Percentiles rank a stretch among this genome's conserved stretches.
phyloP scores from a whole-genome alignment of 2,329 filamentous ascomycete species.

The Cercospora sp. region DNA sequence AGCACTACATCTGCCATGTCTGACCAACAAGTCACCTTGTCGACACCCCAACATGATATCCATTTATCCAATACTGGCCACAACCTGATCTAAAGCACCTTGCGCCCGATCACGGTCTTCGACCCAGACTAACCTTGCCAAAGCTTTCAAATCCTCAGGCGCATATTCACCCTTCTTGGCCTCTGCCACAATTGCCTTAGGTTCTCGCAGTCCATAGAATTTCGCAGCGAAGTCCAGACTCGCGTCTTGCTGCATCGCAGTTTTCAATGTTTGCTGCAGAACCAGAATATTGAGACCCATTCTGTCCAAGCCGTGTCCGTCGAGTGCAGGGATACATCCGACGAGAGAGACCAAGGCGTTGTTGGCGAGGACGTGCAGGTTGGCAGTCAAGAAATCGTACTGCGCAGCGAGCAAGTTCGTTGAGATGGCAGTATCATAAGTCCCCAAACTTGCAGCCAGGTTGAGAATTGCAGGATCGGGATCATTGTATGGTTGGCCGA shows the following conservation, averaged over 20 bases:
- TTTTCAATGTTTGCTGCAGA: conserved; percentile 94
- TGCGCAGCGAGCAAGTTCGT: conserved; percentile 71
- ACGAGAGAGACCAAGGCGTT: conserved; percentile 69
- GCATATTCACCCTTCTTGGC: conserved; percentile 36
- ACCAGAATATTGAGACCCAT: conserved; percentile 95
- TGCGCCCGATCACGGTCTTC: conserved; percentile 28
- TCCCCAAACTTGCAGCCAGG: conserved; percentile 80
- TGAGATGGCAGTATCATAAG: conserved; percentile 79
- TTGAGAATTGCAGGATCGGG: conserved; percentile 78
- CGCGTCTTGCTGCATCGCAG: conserved; percentile 70
- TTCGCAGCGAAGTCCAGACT: conserved; percentile 62
- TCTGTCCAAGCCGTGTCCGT: conserved; percentile 75
- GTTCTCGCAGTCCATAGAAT: conserved; percentile 68
- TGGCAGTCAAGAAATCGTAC: conserved; percentile 68
- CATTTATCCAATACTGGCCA: conserved; percentile 25
- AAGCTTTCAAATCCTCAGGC: conserved; percentile 43
- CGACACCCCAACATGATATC: neutral
- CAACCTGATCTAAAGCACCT: conserved; percentile 26
- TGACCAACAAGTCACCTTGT: neutral
- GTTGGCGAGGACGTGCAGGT: conserved; percentile 77
- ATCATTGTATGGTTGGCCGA: conserved; percentile 70
- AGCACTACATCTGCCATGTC: neutral
- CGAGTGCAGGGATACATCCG: conserved; percentile 77
- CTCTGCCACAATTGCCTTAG: conserved; percentile 43
- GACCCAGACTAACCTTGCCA: conserved; percentile 43